These are phyloP conservation scores for Allium sativum DNA, from an alignment of 106 monocot genomes.

Conservation along the genomic window DNA sequence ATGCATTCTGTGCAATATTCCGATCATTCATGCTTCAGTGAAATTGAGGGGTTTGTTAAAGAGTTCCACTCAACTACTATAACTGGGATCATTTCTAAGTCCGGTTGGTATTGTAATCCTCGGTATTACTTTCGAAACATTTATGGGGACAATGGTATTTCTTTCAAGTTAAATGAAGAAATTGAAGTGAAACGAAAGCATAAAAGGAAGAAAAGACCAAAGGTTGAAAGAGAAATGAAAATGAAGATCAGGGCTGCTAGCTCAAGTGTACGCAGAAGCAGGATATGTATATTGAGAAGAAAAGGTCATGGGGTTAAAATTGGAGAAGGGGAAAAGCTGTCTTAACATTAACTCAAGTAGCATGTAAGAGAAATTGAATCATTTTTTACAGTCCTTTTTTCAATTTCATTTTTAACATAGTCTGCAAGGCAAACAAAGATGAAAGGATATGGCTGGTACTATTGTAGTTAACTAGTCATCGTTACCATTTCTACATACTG, in stretches of 20 bases:
- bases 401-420: too few species aligned
- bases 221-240: slow-evolving; percentile 15
- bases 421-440: too few species aligned
- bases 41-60: slow-evolving; percentile 50
- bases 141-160: slow-evolving; percentile 8
- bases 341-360: too few species aligned
- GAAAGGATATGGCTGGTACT: too few species aligned
- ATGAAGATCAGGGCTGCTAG: not conserved
- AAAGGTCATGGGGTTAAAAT: slow-evolving; percentile 38
- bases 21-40: slow-evolving; percentile 54
- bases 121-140: slow-evolving; percentile 38
- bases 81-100: slow-evolving; percentile 49
- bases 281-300: slow-evolving; percentile 23
- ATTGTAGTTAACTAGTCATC: too few species aligned
- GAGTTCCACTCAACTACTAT: slow-evolving; percentile 34
- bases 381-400: too few species aligned
- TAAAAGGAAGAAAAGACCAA: slow-evolving; percentile 13
- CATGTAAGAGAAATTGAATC: too few species aligned
- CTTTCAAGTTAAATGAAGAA: not conserved
- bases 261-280: slow-evolving; percentile 23
- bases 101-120: slow-evolving; percentile 44
- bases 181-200: not conserved
- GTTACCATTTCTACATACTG: too few species aligned
- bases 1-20: slow-evolving; percentile 50
- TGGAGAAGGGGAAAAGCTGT: slow-evolving; percentile 3